A percentile compares a stretch with the other conserved stretches of the same genome.
These are phyloP conservation scores for Lentinula raphanica DNA, from an alignment of 768 basidiomycete species.

Conservation along the genomic window DNA sequence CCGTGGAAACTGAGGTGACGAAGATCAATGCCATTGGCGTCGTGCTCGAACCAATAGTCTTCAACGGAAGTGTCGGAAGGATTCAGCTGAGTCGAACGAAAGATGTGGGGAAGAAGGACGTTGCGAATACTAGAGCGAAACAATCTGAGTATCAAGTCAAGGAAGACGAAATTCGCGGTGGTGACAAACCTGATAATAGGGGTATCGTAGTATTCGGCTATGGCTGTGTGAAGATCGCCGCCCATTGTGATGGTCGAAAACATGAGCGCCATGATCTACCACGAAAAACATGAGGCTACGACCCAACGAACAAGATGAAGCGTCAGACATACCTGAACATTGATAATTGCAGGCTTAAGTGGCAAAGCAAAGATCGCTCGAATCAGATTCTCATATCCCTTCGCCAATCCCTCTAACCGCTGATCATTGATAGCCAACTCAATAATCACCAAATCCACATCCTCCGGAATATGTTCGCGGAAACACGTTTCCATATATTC, in stretches of 20 bases:
- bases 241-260: constrained; percentile 1
- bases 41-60: constrained; percentile 3
- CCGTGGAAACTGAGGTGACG: background rate
- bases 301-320: background rate
- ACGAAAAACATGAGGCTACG: too few relatives aligned
- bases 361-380: background rate
- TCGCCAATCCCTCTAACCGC: background rate
- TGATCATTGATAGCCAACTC: constrained; percentile 1
- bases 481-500: constrained; percentile 6
- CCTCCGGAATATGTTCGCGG: background rate
- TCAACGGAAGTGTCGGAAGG: background rate
- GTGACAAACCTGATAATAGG: background rate
- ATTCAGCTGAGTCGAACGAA: background rate
- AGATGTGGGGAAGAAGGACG: background rate
- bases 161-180: background rate
- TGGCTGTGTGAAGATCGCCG: background rate
- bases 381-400: constrained; percentile 2
- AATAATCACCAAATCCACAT: constrained; percentile 3
- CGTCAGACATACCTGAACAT: background rate
- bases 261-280: constrained; percentile 2
- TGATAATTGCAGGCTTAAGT: background rate
- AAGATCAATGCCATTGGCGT: background rate
- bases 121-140: background rate
- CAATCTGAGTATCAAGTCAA: background rate
- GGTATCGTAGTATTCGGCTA: constrained; percentile 3